Evolutionary conservation across 2,329 filamentous ascomycete genomes (phyloP), one percentile per base, ranked within the genome.

Genomic region (Apiospora saccharicola): DNA sequence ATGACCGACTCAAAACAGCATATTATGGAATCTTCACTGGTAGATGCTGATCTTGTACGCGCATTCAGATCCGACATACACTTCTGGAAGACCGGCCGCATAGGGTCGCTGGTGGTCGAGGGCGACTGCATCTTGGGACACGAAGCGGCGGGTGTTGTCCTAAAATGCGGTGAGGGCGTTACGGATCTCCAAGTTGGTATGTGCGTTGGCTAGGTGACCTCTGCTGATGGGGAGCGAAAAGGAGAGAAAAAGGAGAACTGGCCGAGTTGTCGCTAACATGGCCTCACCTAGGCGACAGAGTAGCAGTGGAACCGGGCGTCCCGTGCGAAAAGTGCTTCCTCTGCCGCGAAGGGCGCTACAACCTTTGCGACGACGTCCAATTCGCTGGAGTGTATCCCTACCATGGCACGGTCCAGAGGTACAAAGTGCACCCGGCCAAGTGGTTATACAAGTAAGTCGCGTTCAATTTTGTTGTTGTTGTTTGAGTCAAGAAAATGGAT

Each of bases 241-340:
- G 14, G 14, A 19, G 44, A 19, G 16, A 46, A 22, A 46, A 19
- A 19, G 19, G 14, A 46, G 44, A 6, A 46, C 44, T 4, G 14
- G 43, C 2, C 26, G 22, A 69, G 1, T 37, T 43, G 1, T 37
- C 43, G 4, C 13, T 30, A 16, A 24, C 43, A 46, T 69, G 26
- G 37, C 47, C 14, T 8, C 68, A n/a, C 13, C 24, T 22, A 47
- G 53, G 90, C 14, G 91, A 93, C 77, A 84, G 90, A 70, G 90
- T 93, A 13, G 91, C 91, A 4, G 81, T 93, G 22, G 91, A 93
- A 76, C 90, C 90, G 0, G 90, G 90, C 26, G 88, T 92, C 0
- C 89, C 91, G 0, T 93, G 91, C 76, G 85, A 85, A 14, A 79
- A 83, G 46, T 92, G 90, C 78, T 90, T 88, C 76, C 83, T 90